Base-by-base conservation (phyloP, 1,139 yeast species). In the Taphrina deformans region DNA sequence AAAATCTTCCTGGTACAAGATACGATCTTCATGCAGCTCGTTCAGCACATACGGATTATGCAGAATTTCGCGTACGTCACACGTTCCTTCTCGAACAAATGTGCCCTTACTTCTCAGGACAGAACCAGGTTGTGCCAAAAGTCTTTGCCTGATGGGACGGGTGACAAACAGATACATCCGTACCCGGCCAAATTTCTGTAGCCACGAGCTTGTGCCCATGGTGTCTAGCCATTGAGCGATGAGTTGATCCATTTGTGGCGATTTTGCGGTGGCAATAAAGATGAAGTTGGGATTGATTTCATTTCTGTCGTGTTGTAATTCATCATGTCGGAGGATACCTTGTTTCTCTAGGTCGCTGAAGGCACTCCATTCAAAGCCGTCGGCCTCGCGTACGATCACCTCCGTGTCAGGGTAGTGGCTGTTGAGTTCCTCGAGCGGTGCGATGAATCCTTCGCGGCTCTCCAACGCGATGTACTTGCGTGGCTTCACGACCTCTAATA, bases 201-300 rank as follows among this genome's bases (percentile, higher is more conserved):
- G 23, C 63, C 63, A 59, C 4, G 63, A 59, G 14, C 26, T 27
- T 16, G 63, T 50, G 0, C 56, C 63, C 18, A 59, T 23, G 9
- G 55, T 48, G 40, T 59, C 63, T 26, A 59, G 26, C 63, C 63
- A 59, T 44, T 59, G 63, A 12, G 55, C 50, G 18, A 59, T 31
- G 2, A 59, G 46, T 31, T 59, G 63, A 38, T 59, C 63, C 56
- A 50, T 40, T n/a, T 21, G 33, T 4, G 21, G 24, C 21, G 23
- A 23, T 26, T 31, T 27, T 14, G 56, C 50, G 12, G 56, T 26
- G 14, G 63, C 63, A 21, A 59, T 48, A 27, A 59, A 59, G 14
- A 59, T 29, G 4, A 59, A 26, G 12, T 59, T 51, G 3, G 63
- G 63, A 40, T 59, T 59, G 50, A 50, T 33, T 14, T 50, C 41